Base-by-base conservation (phyloP, 768 basidiomycete species). In the Agrocybe pediades region DNA sequence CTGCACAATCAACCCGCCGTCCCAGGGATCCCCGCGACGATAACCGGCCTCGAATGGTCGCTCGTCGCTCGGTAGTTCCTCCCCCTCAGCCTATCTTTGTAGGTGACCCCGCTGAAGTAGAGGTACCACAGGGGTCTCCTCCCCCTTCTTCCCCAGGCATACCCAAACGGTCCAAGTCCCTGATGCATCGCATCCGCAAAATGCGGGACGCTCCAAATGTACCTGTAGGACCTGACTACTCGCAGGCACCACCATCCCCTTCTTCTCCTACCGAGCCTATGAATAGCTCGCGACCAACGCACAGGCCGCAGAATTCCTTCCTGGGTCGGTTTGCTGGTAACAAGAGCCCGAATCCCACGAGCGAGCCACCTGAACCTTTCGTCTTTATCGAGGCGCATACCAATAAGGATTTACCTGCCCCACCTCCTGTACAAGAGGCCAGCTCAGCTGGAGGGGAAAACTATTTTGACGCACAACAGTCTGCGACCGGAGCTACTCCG, bases 151-250 rank as follows among this genome's bases (percentile, higher is more conserved):
- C 77, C 16, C 73, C 77, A n/a, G 75, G 70, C 27, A 71, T 73
- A 30, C 82, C 87, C 8, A 88, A 87, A 67, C 87, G 92, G 24
- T 83, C 82, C 60, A 92, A 85, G 70, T 92, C 89, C 13, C 73
- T 95, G 58, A 93, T 94, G 82, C 88, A 93, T 42, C 88, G 92
- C 51, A 89, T 95, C 65, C 85, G 89, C 54, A 90, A 85, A 71
- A 92, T 93, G 90, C 85, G 91, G 29, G 91, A 93, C 62, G 74
- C 86, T 8, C 91, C 91, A 9, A 93, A 92, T 57, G 85, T 92
- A 1, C 91, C 91, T 15, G 80, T 89, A n/a, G 66, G 66, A 25
- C 68, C 74, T 25, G 76, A 77, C 49, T 77, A 77, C 42, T 69
- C 73, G 26, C 68, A 73, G 20, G 73, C 72, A 6, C 74, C 75